Conservation (phyloP, 495 filamentous ascomycete species). For the Xylaria bambusicola region DNA sequence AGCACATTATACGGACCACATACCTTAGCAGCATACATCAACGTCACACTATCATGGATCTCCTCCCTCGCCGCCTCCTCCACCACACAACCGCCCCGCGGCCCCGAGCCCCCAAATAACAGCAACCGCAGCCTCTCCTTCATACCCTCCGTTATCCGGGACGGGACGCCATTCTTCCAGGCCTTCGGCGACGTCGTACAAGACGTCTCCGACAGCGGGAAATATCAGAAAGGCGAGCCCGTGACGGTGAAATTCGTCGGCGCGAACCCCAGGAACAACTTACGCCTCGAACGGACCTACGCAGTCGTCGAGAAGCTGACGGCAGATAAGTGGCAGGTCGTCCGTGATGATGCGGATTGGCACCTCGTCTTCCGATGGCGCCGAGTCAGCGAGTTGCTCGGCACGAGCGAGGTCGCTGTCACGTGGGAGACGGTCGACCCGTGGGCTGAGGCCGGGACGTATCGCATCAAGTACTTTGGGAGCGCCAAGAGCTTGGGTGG, state of each 20-base stretch:
- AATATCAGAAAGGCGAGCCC: conserved; percentile 57
- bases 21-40: conserved; percentile 87
- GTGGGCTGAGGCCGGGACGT: conserved; percentile 60
- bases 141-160: conserved; percentile 76
- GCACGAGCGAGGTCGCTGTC: conserved; percentile 76
- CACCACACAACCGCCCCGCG: conserved; percentile 49
- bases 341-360: conserved; percentile 81
- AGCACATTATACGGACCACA: conserved; percentile 94
- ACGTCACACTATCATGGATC: conserved; percentile 72
- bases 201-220: conserved; percentile 50
- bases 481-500: conserved; percentile 73
- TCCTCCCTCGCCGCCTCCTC: conserved; percentile 62
- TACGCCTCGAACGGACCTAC: conserved; percentile 76
- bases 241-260: conserved; percentile 76
- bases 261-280: conserved; percentile 87
- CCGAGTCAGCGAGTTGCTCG: conserved; percentile 68
- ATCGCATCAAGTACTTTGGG: conserved; percentile 83
- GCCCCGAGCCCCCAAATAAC: conserved; percentile 79
- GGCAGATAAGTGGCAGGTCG: conserved; percentile 55
- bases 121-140: conserved; percentile 78
- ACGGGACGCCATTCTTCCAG: conserved; percentile 70
- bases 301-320: conserved; percentile 70
- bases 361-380: conserved; percentile 78
- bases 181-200: conserved; percentile 71
- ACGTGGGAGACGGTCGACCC: conserved; percentile 75